These are phyloP conservation scores for Azolla pinnata DNA, from an alignment of 75 land plant species.

Conservation along the genomic window DNA sequence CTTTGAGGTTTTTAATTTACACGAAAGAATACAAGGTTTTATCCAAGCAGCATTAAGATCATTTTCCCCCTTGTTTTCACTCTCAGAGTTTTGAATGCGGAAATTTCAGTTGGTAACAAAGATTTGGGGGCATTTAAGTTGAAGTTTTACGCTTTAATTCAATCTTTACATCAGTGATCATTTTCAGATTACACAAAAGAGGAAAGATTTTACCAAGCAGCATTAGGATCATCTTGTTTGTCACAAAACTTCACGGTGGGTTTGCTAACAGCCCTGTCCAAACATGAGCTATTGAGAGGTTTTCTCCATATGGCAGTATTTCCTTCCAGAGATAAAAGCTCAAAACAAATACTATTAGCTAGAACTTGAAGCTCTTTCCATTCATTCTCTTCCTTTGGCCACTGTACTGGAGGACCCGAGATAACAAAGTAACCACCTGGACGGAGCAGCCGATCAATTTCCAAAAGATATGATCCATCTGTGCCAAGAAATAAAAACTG, in stretches of 20 bases:
- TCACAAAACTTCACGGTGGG: conserved; percentile 45
- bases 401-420: conserved; percentile 89
- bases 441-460: conserved; percentile 76
- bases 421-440: conserved; percentile 86
- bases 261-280: conserved; percentile 31
- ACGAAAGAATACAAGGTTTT: too few species aligned
- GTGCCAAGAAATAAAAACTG: conserved; percentile 10
- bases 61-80: too few species aligned
- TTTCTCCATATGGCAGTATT: conserved; percentile 84
- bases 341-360: conserved; percentile 61
- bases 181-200: not conserved
- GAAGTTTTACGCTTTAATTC: too few species aligned
- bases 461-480: conserved; percentile 88
- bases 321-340: conserved; percentile 50
- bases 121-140: too few species aligned
- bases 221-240: conserved; percentile 53
- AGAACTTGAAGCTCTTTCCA: conserved; percentile 70
- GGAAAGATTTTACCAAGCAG: conserved; percentile 45
- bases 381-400: conserved; percentile 73
- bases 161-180: too few species aligned
- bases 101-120: too few species aligned
- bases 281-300: conserved; percentile 54
- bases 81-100: too few species aligned
- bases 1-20: too few species aligned
- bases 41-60: too few species aligned